A percentile compares a stretch with the other conserved stretches of the same genome.
Evolutionary conservation across 1,139 yeast species (phyloP).

Genomic region (Diutina sp.): DNA sequence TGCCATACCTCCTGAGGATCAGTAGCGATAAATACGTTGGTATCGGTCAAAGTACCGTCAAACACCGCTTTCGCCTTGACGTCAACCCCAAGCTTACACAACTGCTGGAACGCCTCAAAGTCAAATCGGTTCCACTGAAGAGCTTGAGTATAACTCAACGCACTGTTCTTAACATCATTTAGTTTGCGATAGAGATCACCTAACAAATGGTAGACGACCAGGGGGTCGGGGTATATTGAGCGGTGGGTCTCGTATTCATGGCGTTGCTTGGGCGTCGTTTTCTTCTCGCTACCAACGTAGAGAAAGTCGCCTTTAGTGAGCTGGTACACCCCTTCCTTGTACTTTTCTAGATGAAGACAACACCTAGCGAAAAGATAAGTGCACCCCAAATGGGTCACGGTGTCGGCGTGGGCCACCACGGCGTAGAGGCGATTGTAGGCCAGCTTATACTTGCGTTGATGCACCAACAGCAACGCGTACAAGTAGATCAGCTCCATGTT

Average conservation of each 20-base stretch:
- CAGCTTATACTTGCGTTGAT: conserved; percentile 43
- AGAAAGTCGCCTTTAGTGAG: conserved; percentile 23
- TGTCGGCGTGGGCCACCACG: conserved; percentile 7
- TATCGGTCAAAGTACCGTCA: conserved; percentile 3
- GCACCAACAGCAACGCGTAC: conserved; percentile 48
- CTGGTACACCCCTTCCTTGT: conserved; percentile 52
- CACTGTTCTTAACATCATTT: conserved; percentile 46
- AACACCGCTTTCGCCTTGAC: conserved; percentile 52
- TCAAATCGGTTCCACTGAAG: conserved; percentile 64
- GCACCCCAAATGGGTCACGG: conserved; percentile 48
- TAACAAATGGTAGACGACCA: conserved; percentile 50
- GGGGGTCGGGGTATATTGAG: conserved; percentile 44
- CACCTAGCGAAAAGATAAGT: conserved; percentile 56
- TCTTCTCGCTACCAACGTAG: conserved; percentile 17
- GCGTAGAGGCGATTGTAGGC: conserved; percentile 39
- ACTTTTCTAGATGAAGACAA: conserved; percentile 43
- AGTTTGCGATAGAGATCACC: conserved; percentile 55
- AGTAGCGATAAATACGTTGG: neutral
- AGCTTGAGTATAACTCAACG: conserved; percentile 56
- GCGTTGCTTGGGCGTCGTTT: conserved; percentile 11
- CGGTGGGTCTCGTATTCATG: conserved; percentile 23
- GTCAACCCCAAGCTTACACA: conserved; percentile 61
- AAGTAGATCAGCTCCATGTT: conserved; percentile 48
- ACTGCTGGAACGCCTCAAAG: conserved; percentile 76
- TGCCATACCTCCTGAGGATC: neutral